Base-by-base conservation (phyloP, 2,329 filamentous ascomycete genomes). In the Colletotrichum euphorbiae region DNA sequence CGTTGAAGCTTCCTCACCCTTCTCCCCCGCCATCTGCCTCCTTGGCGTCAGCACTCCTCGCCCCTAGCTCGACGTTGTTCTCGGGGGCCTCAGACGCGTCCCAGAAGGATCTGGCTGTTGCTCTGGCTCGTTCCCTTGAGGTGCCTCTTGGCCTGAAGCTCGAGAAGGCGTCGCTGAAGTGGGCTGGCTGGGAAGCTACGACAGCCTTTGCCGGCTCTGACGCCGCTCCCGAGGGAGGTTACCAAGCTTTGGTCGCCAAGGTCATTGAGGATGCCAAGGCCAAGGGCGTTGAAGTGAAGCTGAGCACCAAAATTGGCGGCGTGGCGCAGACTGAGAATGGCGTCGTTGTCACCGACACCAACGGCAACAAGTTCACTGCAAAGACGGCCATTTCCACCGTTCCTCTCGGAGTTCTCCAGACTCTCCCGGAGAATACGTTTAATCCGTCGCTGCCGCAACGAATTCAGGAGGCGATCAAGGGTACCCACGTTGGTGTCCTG, bases 321-420 rank as follows among this genome's bases (percentile, higher is more conserved):
- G 28, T 69, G 8, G 55, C 55, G 2, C 62, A 66, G 9, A 50
- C 19, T 17, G 48, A 60, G 7, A 38, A 59, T 7, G 42, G 61
- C 17, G 48, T 69, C 5, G 40, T 60, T 11, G 54, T 69, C 7
- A 59, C 54, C 5, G 66, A 69, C 28, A 57, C 62, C 11, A 58
- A 60, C 4, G 66, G 61, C 55, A 69, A 69, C 48, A 66, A 56
- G 28, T 69, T 69, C 66, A 60, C 48, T 13, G 62, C 66, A 2
- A 69, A 66, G 55, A 66, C 66, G 19, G 66, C 62, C 19, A 42
- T 69, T 50, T 66, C 61, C 48, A 69, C 61, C 33, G 66, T 69
- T 17, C 66, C 66, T 8, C 66, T 69, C 17, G 66, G 66, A 38
- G 55, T 63, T 3, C 66, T 69, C 40, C 66, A 69, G 43, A 51